Conservation (phyloP, 345 rosid genomes). For the Rhodamnia argentea region DNA sequence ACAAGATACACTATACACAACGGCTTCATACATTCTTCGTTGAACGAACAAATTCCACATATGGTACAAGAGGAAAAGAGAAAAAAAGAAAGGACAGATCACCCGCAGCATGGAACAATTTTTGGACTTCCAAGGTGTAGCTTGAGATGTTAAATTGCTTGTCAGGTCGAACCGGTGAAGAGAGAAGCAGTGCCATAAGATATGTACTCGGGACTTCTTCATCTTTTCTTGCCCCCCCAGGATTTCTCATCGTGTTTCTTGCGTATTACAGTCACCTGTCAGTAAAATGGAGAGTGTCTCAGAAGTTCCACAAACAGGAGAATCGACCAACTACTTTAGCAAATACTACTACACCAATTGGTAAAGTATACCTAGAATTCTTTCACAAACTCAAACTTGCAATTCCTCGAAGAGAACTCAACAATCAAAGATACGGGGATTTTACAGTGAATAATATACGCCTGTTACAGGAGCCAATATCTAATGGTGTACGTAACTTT, state of each 20-base stretch:
- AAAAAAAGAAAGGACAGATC: slow-evolving; percentile 1
- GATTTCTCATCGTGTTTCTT: background rate
- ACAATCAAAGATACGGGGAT: background rate
- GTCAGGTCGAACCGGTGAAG: slow-evolving; percentile 8
- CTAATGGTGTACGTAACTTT: background rate
- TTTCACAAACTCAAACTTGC: background rate
- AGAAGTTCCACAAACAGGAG: background rate
- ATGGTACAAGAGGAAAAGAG: slow-evolving; percentile 16
- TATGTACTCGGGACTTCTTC: background rate
- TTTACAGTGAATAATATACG: background rate
- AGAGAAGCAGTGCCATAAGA: background rate
- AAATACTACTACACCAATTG: background rate
- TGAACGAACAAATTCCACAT: background rate
- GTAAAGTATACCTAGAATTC: background rate
- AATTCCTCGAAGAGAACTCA: background rate
- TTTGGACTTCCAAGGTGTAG: slow-evolving; percentile 1
- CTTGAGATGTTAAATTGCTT: slow-evolving; percentile 2
- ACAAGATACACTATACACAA: slow-evolving; percentile 30
- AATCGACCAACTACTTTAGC: background rate
- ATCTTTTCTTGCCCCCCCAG: background rate
- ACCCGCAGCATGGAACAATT: slow-evolving; percentile 8
- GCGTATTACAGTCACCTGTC: background rate
- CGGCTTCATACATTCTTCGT: slow-evolving; percentile 2
- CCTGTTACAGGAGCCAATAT: background rate
- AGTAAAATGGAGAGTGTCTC: background rate